A percentile compares a stretch with the other conserved stretches of the same genome.
These are phyloP conservation scores for Diplodia scrobiculata DNA, from an alignment of 2,329 filamentous ascomycete species.

Conservation along the genomic window DNA sequence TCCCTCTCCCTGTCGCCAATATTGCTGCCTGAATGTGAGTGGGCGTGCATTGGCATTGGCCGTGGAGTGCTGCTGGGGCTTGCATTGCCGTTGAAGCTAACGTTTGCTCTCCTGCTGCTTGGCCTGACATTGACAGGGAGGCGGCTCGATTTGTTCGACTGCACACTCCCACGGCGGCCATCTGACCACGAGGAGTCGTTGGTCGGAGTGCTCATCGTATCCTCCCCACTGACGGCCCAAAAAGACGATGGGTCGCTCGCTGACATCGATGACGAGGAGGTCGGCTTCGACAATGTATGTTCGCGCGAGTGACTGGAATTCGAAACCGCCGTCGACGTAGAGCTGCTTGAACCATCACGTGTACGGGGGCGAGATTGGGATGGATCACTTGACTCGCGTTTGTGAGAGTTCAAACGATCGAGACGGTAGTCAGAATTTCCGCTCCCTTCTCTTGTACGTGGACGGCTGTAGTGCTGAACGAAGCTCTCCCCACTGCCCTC, in stretches of 20 bases:
- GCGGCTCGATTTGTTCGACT: slow-evolving; percentile 13
- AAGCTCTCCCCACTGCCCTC: slow-evolving; percentile 25
- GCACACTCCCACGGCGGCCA: slow-evolving; percentile 15
- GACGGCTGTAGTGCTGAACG: slow-evolving; percentile 9
- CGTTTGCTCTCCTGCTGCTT: slow-evolving; percentile 14
- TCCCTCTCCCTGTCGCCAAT: not conserved
- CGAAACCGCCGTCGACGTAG: slow-evolving; percentile 15
- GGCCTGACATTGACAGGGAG: slow-evolving; percentile 27
- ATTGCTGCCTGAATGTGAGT: slow-evolving; percentile 4
- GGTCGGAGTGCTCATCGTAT: slow-evolving; percentile 17
- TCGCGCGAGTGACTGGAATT: slow-evolving; percentile 18
- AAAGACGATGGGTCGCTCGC: slow-evolving; percentile 1
- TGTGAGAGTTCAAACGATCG: slow-evolving; percentile 13
- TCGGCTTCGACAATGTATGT: slow-evolving; percentile 10
- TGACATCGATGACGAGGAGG: slow-evolving; percentile 13
- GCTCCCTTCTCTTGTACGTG: slow-evolving; percentile 26
- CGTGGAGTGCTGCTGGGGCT: slow-evolving; percentile 13
- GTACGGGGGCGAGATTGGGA: slow-evolving; percentile 23
- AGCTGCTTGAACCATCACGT: slow-evolving; percentile 21
- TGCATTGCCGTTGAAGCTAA: slow-evolving; percentile 10
- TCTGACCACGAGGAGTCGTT: slow-evolving; percentile 12
- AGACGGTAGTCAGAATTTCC: slow-evolving; percentile 19
- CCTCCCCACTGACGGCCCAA: slow-evolving; percentile 20
- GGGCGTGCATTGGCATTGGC: not conserved
- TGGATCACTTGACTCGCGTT: slow-evolving; percentile 9